These are phyloP conservation scores for Didymella keratinophila DNA, from an alignment of 2,329 filamentous ascomycete species.

Conservation along the genomic window DNA sequence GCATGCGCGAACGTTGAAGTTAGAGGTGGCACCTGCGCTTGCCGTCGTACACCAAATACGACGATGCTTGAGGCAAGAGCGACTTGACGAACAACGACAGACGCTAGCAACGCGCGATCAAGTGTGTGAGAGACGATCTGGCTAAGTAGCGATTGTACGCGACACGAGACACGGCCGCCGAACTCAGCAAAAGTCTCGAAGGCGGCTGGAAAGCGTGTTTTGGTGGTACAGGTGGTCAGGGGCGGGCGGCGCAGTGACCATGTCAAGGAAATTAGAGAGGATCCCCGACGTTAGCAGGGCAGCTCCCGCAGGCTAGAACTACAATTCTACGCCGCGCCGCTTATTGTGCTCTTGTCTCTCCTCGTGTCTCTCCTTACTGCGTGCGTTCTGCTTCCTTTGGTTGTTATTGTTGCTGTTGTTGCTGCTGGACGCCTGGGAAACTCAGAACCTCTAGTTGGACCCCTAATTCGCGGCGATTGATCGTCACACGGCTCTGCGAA, in stretches of 20 bases:
- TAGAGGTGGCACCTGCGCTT: constrained; percentile 9
- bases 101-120: not conserved
- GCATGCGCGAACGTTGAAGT: constrained; percentile 4
- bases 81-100: not conserved
- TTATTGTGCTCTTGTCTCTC: constrained; percentile 7
- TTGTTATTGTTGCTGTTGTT: constrained; percentile 3
- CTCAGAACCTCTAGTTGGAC: constrained; percentile 5
- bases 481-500: constrained; percentile 16
- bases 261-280: constrained; percentile 18
- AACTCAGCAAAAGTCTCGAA: constrained; percentile 8
- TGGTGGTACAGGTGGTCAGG: constrained; percentile 18
- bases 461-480: constrained; percentile 3
- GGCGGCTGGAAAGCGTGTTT: constrained; percentile 8
- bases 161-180: constrained; percentile 5
- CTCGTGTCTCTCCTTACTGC: constrained; percentile 7
- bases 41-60: not conserved
- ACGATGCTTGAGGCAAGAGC: constrained; percentile 3
- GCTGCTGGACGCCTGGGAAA: constrained; percentile 4
- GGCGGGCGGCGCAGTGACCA: constrained; percentile 18
- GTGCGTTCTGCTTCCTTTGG: constrained; percentile 3
- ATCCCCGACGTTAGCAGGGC: constrained; percentile 1
- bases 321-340: constrained; percentile 6
- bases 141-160: not conserved
- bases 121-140: not conserved
- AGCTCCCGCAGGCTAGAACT: constrained; percentile 16